A percentile compares a stretch with the other conserved stretches of the same genome.
Conservation (phyloP, 805 yeast species). For the Blastobotrys parvus region DNA sequence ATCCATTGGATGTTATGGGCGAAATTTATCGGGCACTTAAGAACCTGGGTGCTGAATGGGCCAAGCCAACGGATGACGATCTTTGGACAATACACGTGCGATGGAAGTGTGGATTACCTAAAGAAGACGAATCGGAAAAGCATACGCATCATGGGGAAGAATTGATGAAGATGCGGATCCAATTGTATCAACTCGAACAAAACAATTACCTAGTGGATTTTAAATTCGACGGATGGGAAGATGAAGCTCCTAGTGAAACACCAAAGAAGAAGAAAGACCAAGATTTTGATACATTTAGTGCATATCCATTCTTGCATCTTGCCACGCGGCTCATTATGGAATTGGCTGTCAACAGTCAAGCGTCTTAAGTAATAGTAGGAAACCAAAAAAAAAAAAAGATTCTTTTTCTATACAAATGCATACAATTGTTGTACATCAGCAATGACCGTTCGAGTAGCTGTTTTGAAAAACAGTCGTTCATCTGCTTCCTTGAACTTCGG, state of each 20-base stretch:
- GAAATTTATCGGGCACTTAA: constrained; percentile 92
- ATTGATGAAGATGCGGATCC: constrained; percentile 94
- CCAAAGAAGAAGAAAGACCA: constrained; percentile 10
- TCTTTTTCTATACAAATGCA: constrained; percentile 3
- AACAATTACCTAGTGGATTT: constrained; percentile 94
- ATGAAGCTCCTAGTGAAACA: constrained; percentile 6
- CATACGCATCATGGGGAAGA: constrained; percentile 34
- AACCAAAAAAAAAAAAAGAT: too few species aligned
- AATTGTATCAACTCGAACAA: constrained; percentile 89
- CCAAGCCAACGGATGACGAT: constrained; percentile 70
- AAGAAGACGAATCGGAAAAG: background rate
- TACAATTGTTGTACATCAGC: constrained; percentile 15
- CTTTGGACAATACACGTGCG: constrained; percentile 93
- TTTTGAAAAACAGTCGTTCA: constrained; percentile 20
- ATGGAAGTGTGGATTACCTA: constrained; percentile 56
- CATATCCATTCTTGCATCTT: constrained; percentile 88
- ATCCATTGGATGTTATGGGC: constrained; percentile 97
- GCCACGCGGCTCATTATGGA: constrained; percentile 94
- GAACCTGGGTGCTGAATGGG: constrained; percentile 96
- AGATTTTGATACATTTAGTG: constrained; percentile 83
- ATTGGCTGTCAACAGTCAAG: constrained; percentile 87
- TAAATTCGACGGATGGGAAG: constrained; percentile 97
- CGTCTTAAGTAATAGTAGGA: constrained; percentile 28
- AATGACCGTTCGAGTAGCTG: constrained; percentile 15
- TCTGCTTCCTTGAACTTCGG: constrained; percentile 17